A percentile compares a stretch with the other conserved stretches of the same genome.
phyloP scores from a whole-genome alignment of 495 filamentous ascomycete species.

The Daldinia childiae region DNA sequence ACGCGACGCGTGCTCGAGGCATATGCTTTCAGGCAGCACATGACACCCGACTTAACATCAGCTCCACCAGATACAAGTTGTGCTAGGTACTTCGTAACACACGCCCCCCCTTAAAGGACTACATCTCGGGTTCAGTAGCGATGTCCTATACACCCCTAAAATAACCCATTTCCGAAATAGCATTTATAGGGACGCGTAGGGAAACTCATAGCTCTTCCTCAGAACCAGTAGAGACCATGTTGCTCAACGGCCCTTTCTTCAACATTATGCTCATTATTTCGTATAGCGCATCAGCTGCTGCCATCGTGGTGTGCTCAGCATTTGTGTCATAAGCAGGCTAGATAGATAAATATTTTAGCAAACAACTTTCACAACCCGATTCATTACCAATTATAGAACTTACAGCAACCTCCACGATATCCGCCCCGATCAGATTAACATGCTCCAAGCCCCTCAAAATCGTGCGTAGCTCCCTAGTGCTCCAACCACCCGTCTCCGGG shows the following conservation, averaged over 20 bases:
- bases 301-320: conserved; percentile 86
- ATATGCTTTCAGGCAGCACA: no score
- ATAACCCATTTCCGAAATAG: background rate
- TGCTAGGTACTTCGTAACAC: background rate
- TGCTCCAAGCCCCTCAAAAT: conserved; percentile 76
- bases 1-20: background rate
- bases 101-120: background rate
- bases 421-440: conserved; percentile 76
- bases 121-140: background rate
- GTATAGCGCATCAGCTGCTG: conserved; percentile 81
- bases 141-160: background rate
- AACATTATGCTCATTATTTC: conserved; percentile 90
- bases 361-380: background rate
- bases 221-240: conserved; percentile 33
- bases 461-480: conserved; percentile 74
- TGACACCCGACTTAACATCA: background rate
- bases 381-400: conserved; percentile 20
- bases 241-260: conserved; percentile 61
- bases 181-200: background rate
- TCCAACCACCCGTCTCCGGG: conserved; percentile 81
- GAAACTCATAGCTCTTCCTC: conserved; percentile 36
- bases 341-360: background rate
- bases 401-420: conserved; percentile 82
- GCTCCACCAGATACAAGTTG: background rate
- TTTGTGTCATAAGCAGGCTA: conserved; percentile 88